These are phyloP conservation scores for Brassica napus DNA, from an alignment of 345 rosid species.

Conservation along the genomic window Da-Ae NC_063434.1:4826501-4827000, in stretches of 20 bases:
- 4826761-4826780: neutral
- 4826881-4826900: conserved; percentile 39
- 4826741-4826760: neutral
- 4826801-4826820: neutral
- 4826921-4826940: conserved; percentile 14
- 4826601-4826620: neutral
- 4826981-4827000: neutral
- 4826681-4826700: neutral
- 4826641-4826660: neutral
- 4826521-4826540: conserved; percentile 39
- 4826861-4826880: neutral
- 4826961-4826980: too few species aligned
- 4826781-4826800: neutral
- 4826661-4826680: neutral
- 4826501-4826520: conserved; percentile 20
- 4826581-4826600: neutral
- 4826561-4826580: neutral
- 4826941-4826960: conserved; percentile 14
- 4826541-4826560: conserved; percentile 39
- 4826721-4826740: neutral
- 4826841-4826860: neutral
- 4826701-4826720: neutral
- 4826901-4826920: conserved; percentile 15
- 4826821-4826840: too few species aligned
- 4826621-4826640: conserved; percentile 5